Evolutionary conservation across 164 flowering plant species (phyloP), one percentile per base, ranked within the genome.

Genomic region (Macadamia integrifolia): DNA sequence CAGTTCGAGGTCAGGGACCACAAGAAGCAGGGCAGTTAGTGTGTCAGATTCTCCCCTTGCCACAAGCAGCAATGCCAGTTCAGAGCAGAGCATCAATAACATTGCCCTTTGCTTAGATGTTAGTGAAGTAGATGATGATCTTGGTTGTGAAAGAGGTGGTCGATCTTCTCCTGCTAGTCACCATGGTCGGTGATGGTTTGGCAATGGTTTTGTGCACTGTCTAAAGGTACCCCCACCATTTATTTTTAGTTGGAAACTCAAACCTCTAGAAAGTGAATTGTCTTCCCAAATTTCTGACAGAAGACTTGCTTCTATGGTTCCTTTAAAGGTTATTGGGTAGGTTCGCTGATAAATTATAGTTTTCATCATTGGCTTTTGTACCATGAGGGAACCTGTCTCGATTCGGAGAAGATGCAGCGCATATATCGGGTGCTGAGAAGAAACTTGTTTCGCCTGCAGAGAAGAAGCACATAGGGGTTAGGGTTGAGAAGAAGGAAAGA

Each of bases 11-110:
- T 86, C 97, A n/a, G 87, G 89, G 48, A 81, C 89, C 18, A 60
- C 81, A 64, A 84, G 81, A 63, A 84, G 88, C 81, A 74, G 83
- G 75, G 76, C 91, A 23, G 53, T 57, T n/a, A 83, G 87, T 66
- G 77, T 77, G 73, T 81, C 86, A 9, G 92, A 86, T 75, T 93
- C 97, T 46, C 97, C 97, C 53, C 84, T 90, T 66, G 92, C 96
- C 49, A 88, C 98, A 31, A 85, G 97, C 84, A 94, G 97, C 81
- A 88, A 83, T 76, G 86, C 88, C 46, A 86, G 96, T 76, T 94
- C 97, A 15, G 99, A 92, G 70, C 84, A 83, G 62, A 90, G 95
- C 74, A 83, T 87, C 56, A 87, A 79, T 76, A 84, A 82, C 74
- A 77, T 71, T 69, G 57, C 67, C 32, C 71, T 78, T 61, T 78